Base-by-base conservation (phyloP, 768 basidiomycete genomes). In the Sutorius australiensis region DNA sequence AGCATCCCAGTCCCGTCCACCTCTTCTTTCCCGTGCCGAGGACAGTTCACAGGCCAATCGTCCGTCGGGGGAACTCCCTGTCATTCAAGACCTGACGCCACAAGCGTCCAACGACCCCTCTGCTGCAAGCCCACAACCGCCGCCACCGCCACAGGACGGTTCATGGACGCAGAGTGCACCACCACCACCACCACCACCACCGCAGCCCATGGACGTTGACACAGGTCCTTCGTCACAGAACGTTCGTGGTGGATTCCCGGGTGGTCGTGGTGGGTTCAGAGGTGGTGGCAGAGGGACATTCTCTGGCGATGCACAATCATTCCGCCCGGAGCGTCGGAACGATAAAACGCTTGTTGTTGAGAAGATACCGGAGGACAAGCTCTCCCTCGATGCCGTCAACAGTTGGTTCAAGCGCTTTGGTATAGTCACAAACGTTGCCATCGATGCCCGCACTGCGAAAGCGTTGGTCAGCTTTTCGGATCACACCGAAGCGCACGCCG, bases 391-490 rank as follows among this genome's bases (percentile, higher is more conserved):
- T 46, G 74, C 82, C 6, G 86, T 98, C 49, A 90, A 88, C 61
- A 80, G 77, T 17, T 94, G 92, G 86, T 98, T 98, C 75, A 87
- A 87, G 68, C 82, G 85, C 57, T 98, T 95, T 59, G 95, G 95
- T 9, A 87, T 83, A 3, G 91, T 98, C 55, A 93, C 92, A 12
- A 92, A 94, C 58, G 89, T 97, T 46, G 92, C 91, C 6, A 82
- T 97, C 46, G 93, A 98, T 66, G 72, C 73, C n/a, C 66, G 71
- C 17, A 81, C 76, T 41, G 79, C 82, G 41, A 92, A 94, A 66
- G 93, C 93, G 0, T 72, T 98, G 45, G 88, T 98, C 57, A 92
- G 88, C 58, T 98, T 97, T 70, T 77, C 82, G 32, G 81, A 77
- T 9, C 92, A 94, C 65, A 81, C 80, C 19, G 89, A 94, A 62